A percentile compares a stretch with the other conserved stretches of the same genome.
Conservation (phyloP, 2,329 filamentous ascomycete species). For the Fusarium paranaense region DNA sequence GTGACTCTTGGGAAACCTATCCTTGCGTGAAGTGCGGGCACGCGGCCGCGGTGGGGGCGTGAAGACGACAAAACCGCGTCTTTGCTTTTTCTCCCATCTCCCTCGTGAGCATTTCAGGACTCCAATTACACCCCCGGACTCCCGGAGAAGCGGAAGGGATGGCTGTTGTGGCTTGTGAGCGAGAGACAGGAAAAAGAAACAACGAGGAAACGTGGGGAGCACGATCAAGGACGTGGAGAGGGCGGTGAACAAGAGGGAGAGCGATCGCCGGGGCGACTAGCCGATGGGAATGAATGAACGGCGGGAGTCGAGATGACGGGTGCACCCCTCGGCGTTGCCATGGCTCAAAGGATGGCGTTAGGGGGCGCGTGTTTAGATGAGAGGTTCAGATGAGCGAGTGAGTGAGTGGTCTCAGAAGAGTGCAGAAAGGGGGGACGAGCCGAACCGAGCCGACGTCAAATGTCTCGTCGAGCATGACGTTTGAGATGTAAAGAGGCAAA, state of each 20-base stretch:
- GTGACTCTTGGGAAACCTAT: constrained; percentile 7
- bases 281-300: constrained; percentile 10
- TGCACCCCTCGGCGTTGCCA: constrained; percentile 19
- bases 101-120: constrained; percentile 14
- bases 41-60: constrained; percentile 20
- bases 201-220: constrained; percentile 8
- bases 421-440: constrained; percentile 29
- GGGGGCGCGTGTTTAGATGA: constrained; percentile 17
- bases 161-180: constrained; percentile 12
- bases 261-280: constrained; percentile 14
- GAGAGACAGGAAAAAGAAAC: constrained; percentile 11
- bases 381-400: background rate
- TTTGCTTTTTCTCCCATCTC: constrained; percentile 35
- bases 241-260: constrained; percentile 12
- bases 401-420: background rate
- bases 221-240: constrained; percentile 14
- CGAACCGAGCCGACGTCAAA: constrained; percentile 21
- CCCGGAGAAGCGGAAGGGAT: constrained; percentile 10
- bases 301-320: constrained; percentile 5
- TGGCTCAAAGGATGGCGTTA: background rate
- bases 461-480: constrained; percentile 10
- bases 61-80: constrained; percentile 12
- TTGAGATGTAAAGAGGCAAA: constrained; percentile 5
- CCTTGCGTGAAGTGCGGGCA: constrained; percentile 16
- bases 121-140: background rate